These are phyloP conservation scores for Tetrapisispora nanseiensis DNA, from an alignment of 805 yeast genomes.

Conservation along the genomic window DNA sequence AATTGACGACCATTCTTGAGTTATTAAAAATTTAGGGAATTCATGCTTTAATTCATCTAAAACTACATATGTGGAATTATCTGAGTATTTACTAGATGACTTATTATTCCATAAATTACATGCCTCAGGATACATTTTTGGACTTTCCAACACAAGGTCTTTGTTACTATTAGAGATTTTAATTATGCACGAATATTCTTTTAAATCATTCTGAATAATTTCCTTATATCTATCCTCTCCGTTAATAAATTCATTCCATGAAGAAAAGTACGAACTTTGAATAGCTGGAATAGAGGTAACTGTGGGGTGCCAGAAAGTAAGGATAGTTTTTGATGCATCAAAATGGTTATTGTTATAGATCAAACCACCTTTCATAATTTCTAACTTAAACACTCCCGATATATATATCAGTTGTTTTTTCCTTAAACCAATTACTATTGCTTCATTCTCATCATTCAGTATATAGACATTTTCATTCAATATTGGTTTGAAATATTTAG, in stretches of 20 bases:
- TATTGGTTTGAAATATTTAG: slow-evolving; percentile 7
- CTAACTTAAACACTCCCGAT: slow-evolving; percentile 22
- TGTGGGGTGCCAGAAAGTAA: slow-evolving; percentile 24
- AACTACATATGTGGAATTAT: slow-evolving; percentile 10
- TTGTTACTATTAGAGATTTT: slow-evolving; percentile 11
- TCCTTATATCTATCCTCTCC: slow-evolving; percentile 6
- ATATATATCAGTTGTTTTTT: slow-evolving; percentile 19
- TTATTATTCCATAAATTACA: slow-evolving; percentile 17
- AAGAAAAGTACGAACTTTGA: slow-evolving; percentile 24
- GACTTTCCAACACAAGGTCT: slow-evolving; percentile 10
- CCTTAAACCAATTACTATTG: slow-evolving; percentile 15
- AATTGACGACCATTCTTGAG: slow-evolving; percentile 15
- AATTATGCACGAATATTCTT: slow-evolving; percentile 18
- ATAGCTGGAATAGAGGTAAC: slow-evolving; percentile 23
- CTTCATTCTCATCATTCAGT: slow-evolving; percentile 5
- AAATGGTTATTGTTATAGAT: slow-evolving; percentile 25
- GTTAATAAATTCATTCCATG: slow-evolving; percentile 22
- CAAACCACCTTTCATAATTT: slow-evolving; percentile 27
- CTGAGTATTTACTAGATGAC: not conserved
- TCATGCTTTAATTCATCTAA: slow-evolving; percentile 7
- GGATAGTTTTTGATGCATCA: slow-evolving; percentile 17
- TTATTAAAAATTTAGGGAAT: slow-evolving; percentile 12
- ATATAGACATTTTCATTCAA: slow-evolving; percentile 10
- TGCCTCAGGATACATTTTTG: slow-evolving; percentile 13
- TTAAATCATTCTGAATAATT: slow-evolving; percentile 5